phyloP scores from a whole-genome alignment of 805 yeast genomes.

The Wickerhamomyces xylosicus region DNA sequence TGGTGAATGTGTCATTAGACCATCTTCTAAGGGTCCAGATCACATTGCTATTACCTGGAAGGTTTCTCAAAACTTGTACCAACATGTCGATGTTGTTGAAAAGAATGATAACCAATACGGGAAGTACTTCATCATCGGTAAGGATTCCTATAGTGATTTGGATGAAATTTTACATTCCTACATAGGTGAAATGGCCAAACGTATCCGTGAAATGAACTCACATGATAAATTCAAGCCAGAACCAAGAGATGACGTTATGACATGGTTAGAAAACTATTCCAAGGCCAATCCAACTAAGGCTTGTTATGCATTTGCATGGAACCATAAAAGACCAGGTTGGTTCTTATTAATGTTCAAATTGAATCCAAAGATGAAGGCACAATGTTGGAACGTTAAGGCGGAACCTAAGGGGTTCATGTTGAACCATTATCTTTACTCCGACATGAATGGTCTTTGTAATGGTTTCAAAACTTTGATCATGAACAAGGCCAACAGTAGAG shows the following conservation, averaged over 20 bases:
- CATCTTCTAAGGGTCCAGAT: conserved; percentile 82
- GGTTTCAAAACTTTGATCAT: conserved; percentile 74
- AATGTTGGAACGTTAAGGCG: conserved; percentile 87
- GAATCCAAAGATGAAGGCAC: conserved; percentile 53
- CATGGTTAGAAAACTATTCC: conserved; percentile 82
- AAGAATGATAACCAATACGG: conserved; percentile 56
- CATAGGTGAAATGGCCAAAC: conserved; percentile 71
- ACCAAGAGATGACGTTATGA: conserved; percentile 65
- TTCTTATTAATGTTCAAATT: conserved; percentile 81
- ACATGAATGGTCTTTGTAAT: conserved; percentile 78
- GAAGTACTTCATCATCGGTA: conserved; percentile 52
- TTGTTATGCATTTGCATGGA: conserved; percentile 84
- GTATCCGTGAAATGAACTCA: conserved; percentile 73
- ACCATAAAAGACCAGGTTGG: conserved; percentile 91
- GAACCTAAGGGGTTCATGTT: conserved; percentile 79
- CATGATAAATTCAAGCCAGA: conserved; percentile 87
- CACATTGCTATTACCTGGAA: conserved; percentile 95
- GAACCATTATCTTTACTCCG: conserved; percentile 77
- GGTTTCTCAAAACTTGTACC: conserved; percentile 82
- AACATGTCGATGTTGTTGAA: conserved; percentile 83
- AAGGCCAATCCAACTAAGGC: conserved; percentile 86
- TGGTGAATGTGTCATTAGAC: conserved; percentile 91
- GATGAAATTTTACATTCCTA: conserved; percentile 90
- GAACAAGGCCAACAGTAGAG: conserved; percentile 4
- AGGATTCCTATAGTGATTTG: conserved; percentile 66